Conservation (phyloP, 73 alveolate genomes). For the Durusdinium trenchii region DNA sequence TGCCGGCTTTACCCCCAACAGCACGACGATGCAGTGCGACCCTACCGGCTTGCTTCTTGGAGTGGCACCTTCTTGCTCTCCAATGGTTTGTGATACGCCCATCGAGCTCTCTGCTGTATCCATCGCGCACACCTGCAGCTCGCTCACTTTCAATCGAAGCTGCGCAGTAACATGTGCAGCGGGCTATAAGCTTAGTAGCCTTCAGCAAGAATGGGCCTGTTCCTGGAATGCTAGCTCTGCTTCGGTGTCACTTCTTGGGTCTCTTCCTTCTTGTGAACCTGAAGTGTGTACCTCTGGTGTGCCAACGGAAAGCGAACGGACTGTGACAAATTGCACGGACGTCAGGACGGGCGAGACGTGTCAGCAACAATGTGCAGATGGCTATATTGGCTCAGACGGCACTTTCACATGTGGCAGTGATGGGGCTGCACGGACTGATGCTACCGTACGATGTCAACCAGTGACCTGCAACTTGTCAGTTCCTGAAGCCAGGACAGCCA, state of each 20-base stretch:
- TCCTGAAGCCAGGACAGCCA: neutral
- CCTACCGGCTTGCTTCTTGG: slow-evolving; percentile 2
- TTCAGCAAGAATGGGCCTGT: slow-evolving; percentile 30
- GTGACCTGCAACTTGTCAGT: slow-evolving; percentile 34
- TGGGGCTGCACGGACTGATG: slow-evolving; percentile 36
- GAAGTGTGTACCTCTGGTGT: slow-evolving; percentile 35
- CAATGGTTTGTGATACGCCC: neutral
- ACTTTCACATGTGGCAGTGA: slow-evolving; percentile 33
- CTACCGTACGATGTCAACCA: neutral
- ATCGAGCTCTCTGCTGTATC: neutral
- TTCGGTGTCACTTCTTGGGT: slow-evolving; percentile 1
- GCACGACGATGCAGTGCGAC: slow-evolving; percentile 19
- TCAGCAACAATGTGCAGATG: slow-evolving; percentile 34
- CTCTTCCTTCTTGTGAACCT: slow-evolving; percentile 42
- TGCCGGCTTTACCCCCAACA: neutral
- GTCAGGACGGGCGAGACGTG: slow-evolving; percentile 36
- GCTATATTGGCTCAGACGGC: slow-evolving; percentile 29
- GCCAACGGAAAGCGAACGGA: slow-evolving; percentile 41
- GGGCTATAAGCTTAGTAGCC: neutral
- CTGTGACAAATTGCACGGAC: neutral
- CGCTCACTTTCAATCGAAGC: slow-evolving; percentile 44
- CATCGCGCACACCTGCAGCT: slow-evolving; percentile 17
- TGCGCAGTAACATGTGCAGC: slow-evolving; percentile 52
- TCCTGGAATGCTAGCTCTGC: neutral
- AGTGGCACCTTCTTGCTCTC: neutral